Conservation (phyloP, 306 rosid genomes). For the Dicorynia guianensis region DNA sequence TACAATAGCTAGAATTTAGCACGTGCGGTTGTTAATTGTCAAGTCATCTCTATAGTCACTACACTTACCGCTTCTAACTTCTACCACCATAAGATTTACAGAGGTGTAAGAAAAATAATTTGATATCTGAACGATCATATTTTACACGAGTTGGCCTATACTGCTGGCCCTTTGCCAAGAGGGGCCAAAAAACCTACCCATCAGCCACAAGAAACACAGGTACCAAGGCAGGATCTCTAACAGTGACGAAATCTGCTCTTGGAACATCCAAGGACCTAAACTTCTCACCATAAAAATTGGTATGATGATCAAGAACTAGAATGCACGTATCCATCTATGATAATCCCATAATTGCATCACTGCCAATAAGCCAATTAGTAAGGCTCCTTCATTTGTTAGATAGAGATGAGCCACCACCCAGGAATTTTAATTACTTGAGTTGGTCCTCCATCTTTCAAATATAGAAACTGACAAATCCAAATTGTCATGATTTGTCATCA, state of each 20-base stretch:
- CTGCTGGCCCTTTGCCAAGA: slow-evolving; percentile 34
- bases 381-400: slow-evolving; percentile 8
- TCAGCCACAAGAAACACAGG: slow-evolving; percentile 28
- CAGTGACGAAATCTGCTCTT: slow-evolving; percentile 10
- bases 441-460: slow-evolving; percentile 43
- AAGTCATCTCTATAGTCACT: slow-evolving; percentile 1
- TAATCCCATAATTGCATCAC: slow-evolving; percentile 36
- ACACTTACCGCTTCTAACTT: slow-evolving; percentile 27
- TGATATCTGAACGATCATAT: slow-evolving; percentile 33
- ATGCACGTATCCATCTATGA: slow-evolving; percentile 33
- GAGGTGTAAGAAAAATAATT: slow-evolving; percentile 34
- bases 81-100: slow-evolving; percentile 28
- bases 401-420: slow-evolving; percentile 30
- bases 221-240: slow-evolving; percentile 25
- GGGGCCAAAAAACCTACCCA: slow-evolving; percentile 37
- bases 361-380: slow-evolving; percentile 38
- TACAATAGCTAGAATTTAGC: slow-evolving; percentile 16
- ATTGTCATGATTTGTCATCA: slow-evolving; percentile 21
- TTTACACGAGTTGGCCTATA: slow-evolving; percentile 43
- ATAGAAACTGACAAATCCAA: slow-evolving; percentile 39
- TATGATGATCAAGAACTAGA: background rate
- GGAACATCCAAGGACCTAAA: slow-evolving; percentile 36
- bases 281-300: slow-evolving; percentile 27
- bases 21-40: slow-evolving; percentile 12
- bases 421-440: slow-evolving; percentile 37